Conservation (phyloP, 768 basidiomycete genomes). For the Pisolithus microcarpus region DNA sequence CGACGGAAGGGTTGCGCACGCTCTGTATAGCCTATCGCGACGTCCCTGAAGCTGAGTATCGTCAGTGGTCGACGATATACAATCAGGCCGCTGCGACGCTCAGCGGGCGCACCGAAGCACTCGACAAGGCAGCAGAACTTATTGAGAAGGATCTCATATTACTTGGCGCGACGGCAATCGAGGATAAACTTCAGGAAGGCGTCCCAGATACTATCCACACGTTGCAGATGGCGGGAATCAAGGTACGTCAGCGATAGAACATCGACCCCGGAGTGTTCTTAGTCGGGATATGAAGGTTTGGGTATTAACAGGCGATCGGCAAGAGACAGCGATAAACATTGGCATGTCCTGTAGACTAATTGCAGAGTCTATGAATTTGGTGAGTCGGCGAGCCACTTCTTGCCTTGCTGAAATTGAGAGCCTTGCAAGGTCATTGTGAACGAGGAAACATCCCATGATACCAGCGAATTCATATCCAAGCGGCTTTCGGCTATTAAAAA, state of each 20-base stretch:
- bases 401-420: neutral
- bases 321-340: constrained; percentile 99
- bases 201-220: constrained; percentile 98
- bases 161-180: constrained; percentile 95
- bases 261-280: neutral
- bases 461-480: constrained; percentile 81
- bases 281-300: constrained; percentile 57
- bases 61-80: constrained; percentile 82
- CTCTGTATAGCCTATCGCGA: constrained; percentile 95
- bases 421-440: constrained; percentile 80
- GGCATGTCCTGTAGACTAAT: constrained; percentile 96
- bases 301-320: constrained; percentile 96
- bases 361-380: constrained; percentile 97
- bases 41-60: constrained; percentile 85
- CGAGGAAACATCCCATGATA: constrained; percentile 75
- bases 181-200: constrained; percentile 97
- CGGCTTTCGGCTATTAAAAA: constrained; percentile 89
- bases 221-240: constrained; percentile 96
- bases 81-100: constrained; percentile 91
- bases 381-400: constrained; percentile 22
- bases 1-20: constrained; percentile 93
- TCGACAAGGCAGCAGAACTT: constrained; percentile 90
- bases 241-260: constrained; percentile 37
- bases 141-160: constrained; percentile 93
- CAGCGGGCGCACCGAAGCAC: constrained; percentile 89